Percentiles rank a stretch among this genome's conserved stretches.
Evolutionary conservation across 2,329 filamentous ascomycete genomes (phyloP).

Genomic region (Colletotrichum camelliae): DNA sequence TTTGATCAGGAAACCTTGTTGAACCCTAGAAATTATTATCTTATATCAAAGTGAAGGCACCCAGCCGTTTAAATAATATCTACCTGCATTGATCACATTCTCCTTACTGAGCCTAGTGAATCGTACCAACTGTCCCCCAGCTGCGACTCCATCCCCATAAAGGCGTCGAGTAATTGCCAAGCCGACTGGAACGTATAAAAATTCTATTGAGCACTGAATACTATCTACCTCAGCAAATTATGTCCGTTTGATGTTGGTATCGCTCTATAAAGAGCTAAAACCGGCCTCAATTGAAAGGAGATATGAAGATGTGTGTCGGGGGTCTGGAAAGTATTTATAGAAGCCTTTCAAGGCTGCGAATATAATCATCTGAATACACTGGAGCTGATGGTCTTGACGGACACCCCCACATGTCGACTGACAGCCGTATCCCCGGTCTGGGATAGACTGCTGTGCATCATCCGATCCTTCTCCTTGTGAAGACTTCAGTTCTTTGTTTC

Average conservation of each 20-base stretch:
- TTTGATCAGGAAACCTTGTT: too few species aligned
- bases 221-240: not conserved
- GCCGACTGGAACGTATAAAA: too few species aligned
- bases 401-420: not conserved
- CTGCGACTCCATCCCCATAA: accelerated
- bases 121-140: too few species aligned
- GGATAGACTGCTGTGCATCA: not conserved
- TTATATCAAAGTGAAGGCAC: too few species aligned
- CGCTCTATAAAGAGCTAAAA: not conserved
- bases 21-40: accelerated
- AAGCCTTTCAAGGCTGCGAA: accelerated
- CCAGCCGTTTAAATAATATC: too few species aligned
- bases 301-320: too few species aligned
- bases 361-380: not conserved
- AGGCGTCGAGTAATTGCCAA: too few species aligned
- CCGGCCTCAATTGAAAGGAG: not conserved
- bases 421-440: not conserved
- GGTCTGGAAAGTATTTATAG: too few species aligned
- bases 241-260: too few species aligned
- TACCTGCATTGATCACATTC: too few species aligned
- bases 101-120: accelerated
- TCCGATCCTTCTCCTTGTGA: not conserved
- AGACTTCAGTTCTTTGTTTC: not conserved
- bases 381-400: not conserved
- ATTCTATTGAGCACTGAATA: not conserved